A percentile compares a stretch with the other conserved stretches of the same genome.
Conservation (phyloP, 805 yeast species). For the Ogataea methanolica region DNA sequence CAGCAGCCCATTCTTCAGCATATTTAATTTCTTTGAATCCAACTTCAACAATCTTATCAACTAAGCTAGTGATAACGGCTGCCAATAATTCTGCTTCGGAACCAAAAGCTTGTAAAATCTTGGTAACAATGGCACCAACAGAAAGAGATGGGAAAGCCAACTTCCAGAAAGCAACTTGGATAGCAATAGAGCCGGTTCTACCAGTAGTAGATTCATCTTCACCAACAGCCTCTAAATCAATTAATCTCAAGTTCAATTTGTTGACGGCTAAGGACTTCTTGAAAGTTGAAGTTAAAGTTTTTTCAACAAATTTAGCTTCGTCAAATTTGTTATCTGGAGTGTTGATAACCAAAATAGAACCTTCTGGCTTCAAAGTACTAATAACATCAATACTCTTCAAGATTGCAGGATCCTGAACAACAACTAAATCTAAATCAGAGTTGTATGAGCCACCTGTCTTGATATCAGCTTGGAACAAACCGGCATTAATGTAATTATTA, state of each 20-base stretch:
- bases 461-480: slow-evolving; percentile 67
- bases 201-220: slow-evolving; percentile 71
- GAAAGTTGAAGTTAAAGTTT: slow-evolving; percentile 48
- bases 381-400: slow-evolving; percentile 58
- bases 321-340: slow-evolving; percentile 35
- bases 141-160: slow-evolving; percentile 56
- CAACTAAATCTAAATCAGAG: slow-evolving; percentile 57
- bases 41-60: slow-evolving; percentile 50
- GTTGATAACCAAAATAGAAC: slow-evolving; percentile 46
- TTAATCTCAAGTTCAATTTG: slow-evolving; percentile 45
- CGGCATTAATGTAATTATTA: slow-evolving; percentile 72
- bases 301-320: slow-evolving; percentile 41
- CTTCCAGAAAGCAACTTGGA: slow-evolving; percentile 80
- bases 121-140: slow-evolving; percentile 62
- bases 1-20: slow-evolving; percentile 26
- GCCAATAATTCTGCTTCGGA: slow-evolving; percentile 76
- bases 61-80: slow-evolving; percentile 60
- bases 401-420: slow-evolving; percentile 58
- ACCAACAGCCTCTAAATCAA: slow-evolving; percentile 62
- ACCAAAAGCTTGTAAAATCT: slow-evolving; percentile 76
- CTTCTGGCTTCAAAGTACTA: slow-evolving; percentile 52
- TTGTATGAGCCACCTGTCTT: slow-evolving; percentile 30
- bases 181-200: slow-evolving; percentile 66
- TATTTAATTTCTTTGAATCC: slow-evolving; percentile 38
- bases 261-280: slow-evolving; percentile 50